Evolutionary conservation across 805 yeast species (phyloP).

Genomic region (Tetrapisispora taiwanensis): DNA sequence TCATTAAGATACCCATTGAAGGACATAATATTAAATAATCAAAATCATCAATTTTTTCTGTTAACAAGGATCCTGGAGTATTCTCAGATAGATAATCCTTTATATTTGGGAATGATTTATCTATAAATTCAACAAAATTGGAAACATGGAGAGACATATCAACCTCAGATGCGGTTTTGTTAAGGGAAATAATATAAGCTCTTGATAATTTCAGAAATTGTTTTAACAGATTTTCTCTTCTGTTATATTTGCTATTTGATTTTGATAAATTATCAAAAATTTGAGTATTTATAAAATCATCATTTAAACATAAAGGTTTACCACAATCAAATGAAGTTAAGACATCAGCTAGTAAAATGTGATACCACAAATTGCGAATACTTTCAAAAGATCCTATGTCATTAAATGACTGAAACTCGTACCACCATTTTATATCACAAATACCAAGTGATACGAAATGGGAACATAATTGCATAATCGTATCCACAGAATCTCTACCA

Average conservation of each 20-base stretch:
- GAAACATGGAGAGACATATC: constrained; percentile 6
- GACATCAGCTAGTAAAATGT: constrained; percentile 21
- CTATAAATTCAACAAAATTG: constrained; percentile 10
- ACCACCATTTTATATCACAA: constrained; percentile 15
- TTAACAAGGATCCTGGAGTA: too few species aligned
- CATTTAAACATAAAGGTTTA: constrained; percentile 15
- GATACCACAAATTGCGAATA: constrained; percentile 11
- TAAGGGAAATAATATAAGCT: constrained; percentile 9
- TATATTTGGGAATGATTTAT: neutral
- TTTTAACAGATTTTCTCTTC: constrained; percentile 7
- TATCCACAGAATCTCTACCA: constrained; percentile 15
- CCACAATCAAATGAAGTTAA: constrained; percentile 23
- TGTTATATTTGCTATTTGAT: neutral
- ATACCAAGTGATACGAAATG: constrained; percentile 19
- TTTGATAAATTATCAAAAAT: neutral
- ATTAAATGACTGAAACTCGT: constrained; percentile 7
- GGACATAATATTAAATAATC: constrained; percentile 17
- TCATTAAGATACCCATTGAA: constrained; percentile 16
- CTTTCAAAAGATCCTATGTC: constrained; percentile 11
- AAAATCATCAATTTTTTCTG: constrained; percentile 12
- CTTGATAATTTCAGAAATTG: constrained; percentile 11
- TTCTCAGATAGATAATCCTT: too few species aligned
- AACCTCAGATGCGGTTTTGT: constrained; percentile 4
- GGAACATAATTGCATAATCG: constrained; percentile 15
- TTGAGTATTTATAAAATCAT: constrained; percentile 8